Base-by-base conservation (phyloP, 1,139 yeast species). In the Hemisphaericaspora xylanilytica region DNA sequence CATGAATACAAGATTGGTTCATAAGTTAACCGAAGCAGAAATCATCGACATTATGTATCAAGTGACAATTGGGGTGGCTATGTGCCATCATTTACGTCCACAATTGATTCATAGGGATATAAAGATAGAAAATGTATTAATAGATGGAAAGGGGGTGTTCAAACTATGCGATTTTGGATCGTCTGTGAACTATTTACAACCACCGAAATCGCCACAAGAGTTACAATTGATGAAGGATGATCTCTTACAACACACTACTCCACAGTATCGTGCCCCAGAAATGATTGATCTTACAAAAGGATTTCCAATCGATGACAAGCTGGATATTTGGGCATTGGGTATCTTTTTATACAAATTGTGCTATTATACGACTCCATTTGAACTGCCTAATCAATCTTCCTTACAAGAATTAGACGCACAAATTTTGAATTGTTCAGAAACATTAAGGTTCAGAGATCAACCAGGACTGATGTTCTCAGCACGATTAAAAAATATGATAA, bases 291-390 rank as follows among this genome's bases (percentile, higher is more conserved):
- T 92, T 32, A 78, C 84, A 47, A 75, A 85, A 46, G 87, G 94
- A 3, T 74, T 84, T 44, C 95, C 97, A 3, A 85, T 92, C 45
- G 95, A 90, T 61, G 97, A 92, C 56, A 92, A 92, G 59, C 80
- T 90, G 45, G 98, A 92, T 62, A 81, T 92, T 25, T 92, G 98
- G 98, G 98, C 98, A 0, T 67, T 92, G 42, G 98, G 98, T 11
- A 80, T 90, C 21, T 85, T 94, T 49, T 68, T 92, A 39, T 92
- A 90, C 68, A 92, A 94, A 59, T 67, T 92, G 41, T 86, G 97
- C 58, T 92, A 86, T 63, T 92, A 87, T 60, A 90, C 89, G 1
- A 92, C 98, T 0, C 98, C 98, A 0, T 92, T 92, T 60, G 98
- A 92, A 62, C 76, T 77, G 58, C 80, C 83, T 10, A 47, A 45